These are phyloP conservation scores for Crucibulum laeve DNA, from an alignment of 768 basidiomycete genomes.

Conservation along the genomic window DNA sequence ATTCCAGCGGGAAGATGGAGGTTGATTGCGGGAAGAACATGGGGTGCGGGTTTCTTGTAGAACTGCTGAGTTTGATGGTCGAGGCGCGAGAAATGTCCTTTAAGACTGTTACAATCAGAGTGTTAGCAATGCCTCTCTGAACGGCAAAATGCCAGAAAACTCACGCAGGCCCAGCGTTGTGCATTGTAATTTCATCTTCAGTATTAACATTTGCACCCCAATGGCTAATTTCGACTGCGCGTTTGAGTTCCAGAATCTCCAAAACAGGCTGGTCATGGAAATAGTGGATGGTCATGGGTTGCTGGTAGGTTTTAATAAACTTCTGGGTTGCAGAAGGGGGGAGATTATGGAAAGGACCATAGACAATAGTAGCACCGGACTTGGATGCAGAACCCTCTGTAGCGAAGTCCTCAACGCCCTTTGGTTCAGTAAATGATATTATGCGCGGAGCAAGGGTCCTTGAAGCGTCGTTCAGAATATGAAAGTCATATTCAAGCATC, in stretches of 20 bases:
- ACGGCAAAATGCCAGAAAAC: constrained; percentile 23
- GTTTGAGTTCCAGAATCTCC: constrained; percentile 66
- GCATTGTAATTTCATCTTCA: constrained; percentile 80
- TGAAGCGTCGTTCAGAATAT: not conserved
- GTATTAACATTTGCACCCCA: constrained; percentile 96
- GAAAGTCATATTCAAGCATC: not conserved
- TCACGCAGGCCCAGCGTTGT: constrained; percentile 88
- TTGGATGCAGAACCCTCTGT: constrained; percentile 61
- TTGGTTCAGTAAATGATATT: constrained; percentile 67
- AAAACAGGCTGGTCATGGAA: constrained; percentile 77
- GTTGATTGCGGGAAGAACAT: constrained; percentile 69
- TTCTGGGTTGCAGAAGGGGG: constrained; percentile 53
- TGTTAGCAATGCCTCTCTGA: constrained; percentile 5
- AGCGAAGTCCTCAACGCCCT: constrained; percentile 54
- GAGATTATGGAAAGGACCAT: constrained; percentile 82
- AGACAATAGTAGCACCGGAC: constrained; percentile 77
- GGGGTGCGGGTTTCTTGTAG: constrained; percentile 61
- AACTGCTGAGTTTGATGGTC: constrained; percentile 77
- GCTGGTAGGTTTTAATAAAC: constrained; percentile 61
- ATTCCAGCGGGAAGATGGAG: constrained; percentile 82
- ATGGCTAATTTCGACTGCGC: constrained; percentile 89
- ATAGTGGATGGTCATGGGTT: constrained; percentile 73
- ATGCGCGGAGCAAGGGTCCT: constrained; percentile 74
- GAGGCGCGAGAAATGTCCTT: constrained; percentile 93
- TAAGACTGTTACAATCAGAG: constrained; percentile 61